phyloP scores from a whole-genome alignment of 2,329 filamentous ascomycete genomes.

The Thelonectria blattea region DNA sequence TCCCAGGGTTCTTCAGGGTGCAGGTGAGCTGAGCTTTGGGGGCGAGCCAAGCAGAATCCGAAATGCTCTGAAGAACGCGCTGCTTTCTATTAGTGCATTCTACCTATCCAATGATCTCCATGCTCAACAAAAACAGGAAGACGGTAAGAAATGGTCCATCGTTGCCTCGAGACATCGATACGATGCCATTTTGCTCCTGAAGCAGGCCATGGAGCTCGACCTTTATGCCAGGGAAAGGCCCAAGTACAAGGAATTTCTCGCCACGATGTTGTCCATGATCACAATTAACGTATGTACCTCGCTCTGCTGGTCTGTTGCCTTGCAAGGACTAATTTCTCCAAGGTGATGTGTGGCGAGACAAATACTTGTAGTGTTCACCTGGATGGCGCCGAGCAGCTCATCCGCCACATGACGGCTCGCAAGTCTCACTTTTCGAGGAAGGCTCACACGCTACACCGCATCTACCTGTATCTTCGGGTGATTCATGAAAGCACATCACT shows the following conservation, averaged over 20 bases:
- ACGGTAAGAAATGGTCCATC: constrained; percentile 28
- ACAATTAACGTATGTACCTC: constrained; percentile 32
- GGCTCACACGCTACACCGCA: constrained; percentile 30
- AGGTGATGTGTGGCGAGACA: constrained; percentile 38
- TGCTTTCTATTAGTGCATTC: constrained; percentile 37
- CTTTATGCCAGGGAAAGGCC: constrained; percentile 18
- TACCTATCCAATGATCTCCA: constrained; percentile 34
- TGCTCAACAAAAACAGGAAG: constrained; percentile 8
- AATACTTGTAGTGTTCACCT: constrained; percentile 33
- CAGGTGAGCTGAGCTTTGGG: constrained; percentile 30
- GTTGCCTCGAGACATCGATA: constrained; percentile 18
- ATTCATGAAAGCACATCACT: constrained; percentile 36
- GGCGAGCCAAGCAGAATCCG: constrained; percentile 31
- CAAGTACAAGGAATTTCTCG: constrained; percentile 39
- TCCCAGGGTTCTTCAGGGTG: constrained; percentile 32
- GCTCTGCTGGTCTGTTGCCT: too few relatives aligned
- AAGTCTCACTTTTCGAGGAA: constrained; percentile 28
- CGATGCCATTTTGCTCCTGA: constrained; percentile 31
- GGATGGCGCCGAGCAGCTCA: constrained; percentile 29
- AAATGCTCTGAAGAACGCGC: constrained; percentile 30
- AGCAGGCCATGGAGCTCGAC: constrained; percentile 29
- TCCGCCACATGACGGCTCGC: constrained; percentile 23
- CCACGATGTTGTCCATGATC: constrained; percentile 39
- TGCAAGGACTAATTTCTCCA: background rate
- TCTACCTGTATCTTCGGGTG: constrained; percentile 34